phyloP scores from a whole-genome alignment of 257 asterid species.

The Henckelia pumila region DNA sequence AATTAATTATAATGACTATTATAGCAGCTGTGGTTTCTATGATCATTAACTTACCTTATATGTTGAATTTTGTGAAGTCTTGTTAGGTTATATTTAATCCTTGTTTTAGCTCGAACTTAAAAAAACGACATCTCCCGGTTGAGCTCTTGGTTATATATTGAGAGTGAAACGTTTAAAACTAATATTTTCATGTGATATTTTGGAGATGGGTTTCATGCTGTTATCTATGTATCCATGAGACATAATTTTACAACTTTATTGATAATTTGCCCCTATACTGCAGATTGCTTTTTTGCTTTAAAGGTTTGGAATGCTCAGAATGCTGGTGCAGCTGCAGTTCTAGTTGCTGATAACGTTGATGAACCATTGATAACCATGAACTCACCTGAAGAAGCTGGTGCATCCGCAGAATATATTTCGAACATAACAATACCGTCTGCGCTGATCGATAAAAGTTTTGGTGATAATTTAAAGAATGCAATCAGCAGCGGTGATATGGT shows the following conservation, averaged over 20 bases:
- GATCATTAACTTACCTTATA: too few species aligned
- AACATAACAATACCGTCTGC: conserved; percentile 55
- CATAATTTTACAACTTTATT: background rate
- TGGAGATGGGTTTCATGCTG: conserved; percentile 2
- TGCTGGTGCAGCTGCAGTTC: conserved; percentile 55
- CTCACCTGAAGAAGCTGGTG: conserved; percentile 42
- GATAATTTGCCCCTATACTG: conserved; percentile 14
- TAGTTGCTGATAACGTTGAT: conserved; percentile 44
- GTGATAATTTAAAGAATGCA: conserved; percentile 42
- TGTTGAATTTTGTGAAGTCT: too few species aligned
- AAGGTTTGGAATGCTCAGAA: conserved; percentile 58
- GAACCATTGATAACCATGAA: conserved; percentile 49
- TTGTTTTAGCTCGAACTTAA: too few species aligned
- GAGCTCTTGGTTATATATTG: too few species aligned
- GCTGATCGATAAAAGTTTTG: conserved; percentile 38
- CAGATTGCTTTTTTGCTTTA: conserved; percentile 52
- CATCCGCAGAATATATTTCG: conserved; percentile 40
- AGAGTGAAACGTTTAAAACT: too few species aligned
- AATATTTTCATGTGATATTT: background rate
- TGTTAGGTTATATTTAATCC: too few species aligned
- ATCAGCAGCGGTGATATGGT: conserved; percentile 44
- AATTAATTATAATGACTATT: too few species aligned
- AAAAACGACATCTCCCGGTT: too few species aligned
- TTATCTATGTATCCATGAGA: conserved; percentile 6
- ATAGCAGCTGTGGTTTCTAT: too few species aligned